Base-by-base conservation (phyloP, 148 eudicot genomes). In the Linanthus parryae region DNA sequence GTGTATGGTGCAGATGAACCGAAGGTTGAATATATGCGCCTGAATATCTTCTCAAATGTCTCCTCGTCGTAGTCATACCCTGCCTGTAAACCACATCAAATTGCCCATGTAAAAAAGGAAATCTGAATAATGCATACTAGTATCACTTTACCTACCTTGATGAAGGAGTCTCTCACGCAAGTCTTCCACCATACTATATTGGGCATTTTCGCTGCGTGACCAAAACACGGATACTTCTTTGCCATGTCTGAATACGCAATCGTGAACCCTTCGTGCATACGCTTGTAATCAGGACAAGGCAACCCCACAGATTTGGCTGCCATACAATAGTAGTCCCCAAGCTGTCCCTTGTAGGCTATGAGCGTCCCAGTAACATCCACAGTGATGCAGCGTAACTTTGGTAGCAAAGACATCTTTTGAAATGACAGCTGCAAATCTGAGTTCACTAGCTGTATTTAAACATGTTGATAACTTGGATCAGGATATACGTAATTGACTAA, bases 171-270 rank as follows among this genome's bases (percentile, higher is more conserved):
- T 47, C 73, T 68, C 14, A 92, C 99, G 48, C 88, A 79, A 36
- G 90, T 87, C 76, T 84, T 87, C 99, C 99, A 92, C 99, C 99
- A 92, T 5, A 87, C 75, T 52, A 84, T 72, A 65, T 92, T 92
- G 48, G 99, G 90, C 67, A 92, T 87, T 67, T 87, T 87, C 13
- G 77, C 96, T 5, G 75, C 81, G 59, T 73, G 74, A 28, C 99
- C 99, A 56, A 92, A 92, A 44, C 98, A 92, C 15, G 98, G 98
- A 62, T 92, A 79, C 5, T 77, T 82, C 72, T 64, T 84, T 8
- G 95, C 96, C 99, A 92, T 88, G 17, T 82, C 84, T 27, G 83
- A 64, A 57, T 92, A 92, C 8, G 96, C 96, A 39, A 82, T 67
- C 57, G 84, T 88, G 54, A 92, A 84, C 16, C 99, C 99, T 64